Conservation (phyloP, 768 basidiomycete species). For the Lyophyllum atratum region DNA sequence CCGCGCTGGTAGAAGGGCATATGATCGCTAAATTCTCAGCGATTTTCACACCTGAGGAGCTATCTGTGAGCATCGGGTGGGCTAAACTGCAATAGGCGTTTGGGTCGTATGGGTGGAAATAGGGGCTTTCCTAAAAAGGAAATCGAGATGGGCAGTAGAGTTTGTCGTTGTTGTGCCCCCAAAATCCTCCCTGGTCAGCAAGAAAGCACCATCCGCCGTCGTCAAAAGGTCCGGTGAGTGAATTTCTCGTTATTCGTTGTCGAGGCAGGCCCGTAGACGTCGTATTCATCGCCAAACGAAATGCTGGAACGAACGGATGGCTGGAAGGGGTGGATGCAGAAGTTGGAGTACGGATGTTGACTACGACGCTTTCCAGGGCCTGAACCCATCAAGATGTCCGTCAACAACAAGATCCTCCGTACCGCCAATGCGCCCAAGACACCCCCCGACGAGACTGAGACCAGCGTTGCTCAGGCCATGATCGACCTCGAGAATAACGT, state of each 20-base stretch:
- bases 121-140: conserved; percentile 22
- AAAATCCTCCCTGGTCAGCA: conserved; percentile 28
- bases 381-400: conserved; percentile 66
- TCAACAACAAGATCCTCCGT: conserved; percentile 85
- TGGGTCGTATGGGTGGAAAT: background rate
- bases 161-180: conserved; percentile 34
- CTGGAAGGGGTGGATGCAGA: conserved; percentile 59
- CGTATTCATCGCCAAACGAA: conserved; percentile 23
- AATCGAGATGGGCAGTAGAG: conserved; percentile 10
- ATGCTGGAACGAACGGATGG: conserved; percentile 24
- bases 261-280: conserved; percentile 23
- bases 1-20: background rate
- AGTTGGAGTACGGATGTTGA: conserved; percentile 48
- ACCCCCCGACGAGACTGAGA: conserved; percentile 90
- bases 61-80: background rate
- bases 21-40: background rate
- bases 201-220: conserved; percentile 44
- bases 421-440: conserved; percentile 94
- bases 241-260: conserved; percentile 31
- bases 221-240: conserved; percentile 74
- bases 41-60: background rate
- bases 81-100: background rate
- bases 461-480: conserved; percentile 90
- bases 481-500: conserved; percentile 98
- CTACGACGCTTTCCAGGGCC: conserved; percentile 35